Conservation (phyloP, 2,329 filamentous ascomycete species). For the Neonectria punicea region DNA sequence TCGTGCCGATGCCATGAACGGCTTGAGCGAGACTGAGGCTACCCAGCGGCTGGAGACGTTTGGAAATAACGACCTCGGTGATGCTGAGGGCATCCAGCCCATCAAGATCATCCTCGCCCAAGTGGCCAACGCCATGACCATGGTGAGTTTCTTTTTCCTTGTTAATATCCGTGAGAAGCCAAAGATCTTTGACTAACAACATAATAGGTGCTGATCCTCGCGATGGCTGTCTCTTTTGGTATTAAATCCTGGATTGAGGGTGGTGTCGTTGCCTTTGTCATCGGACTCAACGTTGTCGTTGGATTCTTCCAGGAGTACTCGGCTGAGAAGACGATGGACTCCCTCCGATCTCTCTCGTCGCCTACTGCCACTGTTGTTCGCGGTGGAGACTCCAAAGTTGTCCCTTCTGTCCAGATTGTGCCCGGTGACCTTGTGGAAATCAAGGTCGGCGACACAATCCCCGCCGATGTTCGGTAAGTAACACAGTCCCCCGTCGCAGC, state of each 20-base stretch:
- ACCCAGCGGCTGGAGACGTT: slow-evolving; percentile 60
- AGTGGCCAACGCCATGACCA: slow-evolving; percentile 75
- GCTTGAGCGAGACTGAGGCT: slow-evolving; percentile 63
- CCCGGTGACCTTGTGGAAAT: slow-evolving; percentile 67
- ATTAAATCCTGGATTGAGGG: slow-evolving; percentile 70
- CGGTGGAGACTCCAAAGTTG: slow-evolving; percentile 52
- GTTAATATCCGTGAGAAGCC: slow-evolving; percentile 48
- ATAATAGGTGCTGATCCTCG: slow-evolving; percentile 60
- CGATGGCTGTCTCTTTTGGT: slow-evolving; percentile 67
- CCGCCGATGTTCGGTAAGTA: slow-evolving; percentile 63
- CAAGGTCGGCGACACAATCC: slow-evolving; percentile 69
- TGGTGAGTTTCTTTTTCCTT: slow-evolving; percentile 56
- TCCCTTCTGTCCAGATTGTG: slow-evolving; percentile 58
- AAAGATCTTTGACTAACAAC: slow-evolving; percentile 29
- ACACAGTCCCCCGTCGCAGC: no score
- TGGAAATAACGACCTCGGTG: slow-evolving; percentile 68
- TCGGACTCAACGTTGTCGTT: slow-evolving; percentile 67
- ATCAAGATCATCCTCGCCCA: slow-evolving; percentile 70
- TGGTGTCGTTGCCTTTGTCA: slow-evolving; percentile 68
- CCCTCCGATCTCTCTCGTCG: slow-evolving; percentile 55
- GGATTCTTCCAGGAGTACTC: slow-evolving; percentile 59
- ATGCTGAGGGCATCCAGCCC: slow-evolving; percentile 60
- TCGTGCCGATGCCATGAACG: slow-evolving; percentile 61
- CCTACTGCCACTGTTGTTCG: slow-evolving; percentile 57
- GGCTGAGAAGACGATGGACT: slow-evolving; percentile 62